Conservation (phyloP, 805 yeast species). For the Nakazawaea pomicola region DNA sequence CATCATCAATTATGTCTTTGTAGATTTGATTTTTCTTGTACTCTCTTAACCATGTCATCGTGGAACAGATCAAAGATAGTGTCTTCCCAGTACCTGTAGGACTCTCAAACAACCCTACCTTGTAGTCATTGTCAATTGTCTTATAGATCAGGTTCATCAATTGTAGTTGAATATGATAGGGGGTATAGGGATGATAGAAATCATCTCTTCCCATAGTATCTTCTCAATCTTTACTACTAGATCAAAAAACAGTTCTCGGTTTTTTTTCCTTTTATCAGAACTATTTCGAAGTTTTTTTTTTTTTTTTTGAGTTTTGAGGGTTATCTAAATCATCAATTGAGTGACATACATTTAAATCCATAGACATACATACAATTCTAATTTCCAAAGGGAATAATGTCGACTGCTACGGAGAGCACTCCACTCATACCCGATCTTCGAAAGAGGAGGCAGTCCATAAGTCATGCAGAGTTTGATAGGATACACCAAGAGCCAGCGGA, state of each 20-base stretch:
- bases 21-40: constrained; percentile 15
- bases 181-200: constrained; percentile 74
- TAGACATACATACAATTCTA: neutral
- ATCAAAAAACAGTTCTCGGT: too few species aligned
- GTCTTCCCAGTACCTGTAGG: constrained; percentile 98
- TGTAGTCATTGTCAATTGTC: constrained; percentile 45
- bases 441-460: constrained; percentile 2
- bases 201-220: constrained; percentile 6
- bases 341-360: too few species aligned
- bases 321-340: too few species aligned
- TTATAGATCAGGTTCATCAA: constrained; percentile 75
- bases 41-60: constrained; percentile 77
- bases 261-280: too few species aligned
- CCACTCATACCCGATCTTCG: constrained; percentile 6
- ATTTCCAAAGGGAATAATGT: neutral
- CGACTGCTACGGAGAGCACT: constrained; percentile 1
- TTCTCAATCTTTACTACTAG: neutral
- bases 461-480: constrained; percentile 3
- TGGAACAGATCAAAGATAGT: constrained; percentile 75
- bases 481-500: too few species aligned
- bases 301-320: neutral
- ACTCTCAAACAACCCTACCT: constrained; percentile 80
- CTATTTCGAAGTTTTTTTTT: neutral
- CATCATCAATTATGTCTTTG: constrained; percentile 27
- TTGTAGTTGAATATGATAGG: constrained; percentile 72